A percentile compares a stretch with the other conserved stretches of the same genome.
These are phyloP conservation scores for Leccinum olivaceopallidum DNA, from an alignment of 768 basidiomycete genomes.

Conservation along the genomic window DNA sequence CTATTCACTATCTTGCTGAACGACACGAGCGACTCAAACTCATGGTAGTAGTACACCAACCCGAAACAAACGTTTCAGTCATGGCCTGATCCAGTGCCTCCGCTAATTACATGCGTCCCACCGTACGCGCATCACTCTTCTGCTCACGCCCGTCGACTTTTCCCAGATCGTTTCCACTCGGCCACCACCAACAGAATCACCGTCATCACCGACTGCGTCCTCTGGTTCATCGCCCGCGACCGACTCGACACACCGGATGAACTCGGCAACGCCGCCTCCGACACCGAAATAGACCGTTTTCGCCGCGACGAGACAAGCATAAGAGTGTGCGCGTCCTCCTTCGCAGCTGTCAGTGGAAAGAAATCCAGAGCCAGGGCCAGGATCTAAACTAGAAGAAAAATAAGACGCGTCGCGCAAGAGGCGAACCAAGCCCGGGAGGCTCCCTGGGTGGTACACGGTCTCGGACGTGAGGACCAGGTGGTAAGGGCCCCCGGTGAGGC, in stretches of 20 bases:
- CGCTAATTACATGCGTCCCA: constrained; percentile 42
- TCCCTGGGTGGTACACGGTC: constrained; percentile 81
- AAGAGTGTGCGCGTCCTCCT: constrained; percentile 6
- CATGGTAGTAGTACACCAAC: too few species aligned
- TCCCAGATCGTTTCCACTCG: constrained; percentile 65
- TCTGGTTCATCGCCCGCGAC: not conserved
- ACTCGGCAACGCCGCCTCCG: constrained; percentile 82
- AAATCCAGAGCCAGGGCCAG: constrained; percentile 9
- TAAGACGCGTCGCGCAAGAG: constrained; percentile 45
- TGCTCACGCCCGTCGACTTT: constrained; percentile 63
- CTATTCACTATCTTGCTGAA: too few species aligned
- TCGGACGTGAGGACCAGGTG: constrained; percentile 86
- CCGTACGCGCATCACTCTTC: constrained; percentile 63
- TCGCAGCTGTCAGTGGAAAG: not conserved
- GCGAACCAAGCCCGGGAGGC: constrained; percentile 58
- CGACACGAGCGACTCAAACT: too few species aligned
- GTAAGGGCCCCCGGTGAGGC: constrained; percentile 42
- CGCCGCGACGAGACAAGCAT: constrained; percentile 77
- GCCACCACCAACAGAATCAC: constrained; percentile 32
- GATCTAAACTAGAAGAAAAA: not conserved
- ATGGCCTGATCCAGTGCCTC: not conserved
- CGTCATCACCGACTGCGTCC: not conserved
- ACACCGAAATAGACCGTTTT: constrained; percentile 96
- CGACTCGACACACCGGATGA: constrained; percentile 51
- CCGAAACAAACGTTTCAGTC: too few species aligned